Base-by-base conservation (phyloP, 2,329 filamentous ascomycete species). In the Fusarium continuum region DNA sequence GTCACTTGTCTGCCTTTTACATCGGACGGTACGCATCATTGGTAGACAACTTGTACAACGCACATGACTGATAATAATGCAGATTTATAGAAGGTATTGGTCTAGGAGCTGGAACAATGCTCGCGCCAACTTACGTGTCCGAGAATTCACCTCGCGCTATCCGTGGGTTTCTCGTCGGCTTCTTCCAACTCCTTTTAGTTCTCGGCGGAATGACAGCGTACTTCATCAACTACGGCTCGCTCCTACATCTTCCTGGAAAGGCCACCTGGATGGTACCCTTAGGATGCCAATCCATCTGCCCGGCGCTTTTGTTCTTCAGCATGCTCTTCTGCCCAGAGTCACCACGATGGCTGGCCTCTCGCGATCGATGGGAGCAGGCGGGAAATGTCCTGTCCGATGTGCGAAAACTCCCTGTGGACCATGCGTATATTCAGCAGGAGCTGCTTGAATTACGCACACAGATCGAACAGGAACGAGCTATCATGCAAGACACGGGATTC, bases 131-230 rank as follows among this genome's bases (percentile, higher is more conserved):
- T 1, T 88, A 87, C 71, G 83, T 88, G 26, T 82, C 84, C 0
- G 86, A 88, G 67, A 88, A 85, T 63, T 76, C 84, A 3, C 85
- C 85, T 4, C 81, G 83, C 34, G 83, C 82, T 28, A 86, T 87
- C 55, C 82, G 86, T 32, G 86, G 85, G 11, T 81, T 83, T 49
- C 76, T 88, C 0, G 85, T 84, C 1, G 85, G 85, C 55, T 80
- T 87, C 55, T 88, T 87, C 67, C 84, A 88, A 61, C 79, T 87
- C 8, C 85, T 86, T 67, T 78, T 85, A 35, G 81, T 82, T 10
- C 78, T 78, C 23, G 81, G 82, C 28, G 80, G 78, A 32, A 83
- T 83, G 78, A 73, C 82, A 23, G 80, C 81, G 2, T 84, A 83
- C 61, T 84, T 81, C 77, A 80, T 83, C 68, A 84, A 85, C 70